Percentiles rank a stretch among this genome's conserved stretches.
phyloP scores from a whole-genome alignment of 2,329 filamentous ascomycete species.

The Fusarium lateritium region DNA sequence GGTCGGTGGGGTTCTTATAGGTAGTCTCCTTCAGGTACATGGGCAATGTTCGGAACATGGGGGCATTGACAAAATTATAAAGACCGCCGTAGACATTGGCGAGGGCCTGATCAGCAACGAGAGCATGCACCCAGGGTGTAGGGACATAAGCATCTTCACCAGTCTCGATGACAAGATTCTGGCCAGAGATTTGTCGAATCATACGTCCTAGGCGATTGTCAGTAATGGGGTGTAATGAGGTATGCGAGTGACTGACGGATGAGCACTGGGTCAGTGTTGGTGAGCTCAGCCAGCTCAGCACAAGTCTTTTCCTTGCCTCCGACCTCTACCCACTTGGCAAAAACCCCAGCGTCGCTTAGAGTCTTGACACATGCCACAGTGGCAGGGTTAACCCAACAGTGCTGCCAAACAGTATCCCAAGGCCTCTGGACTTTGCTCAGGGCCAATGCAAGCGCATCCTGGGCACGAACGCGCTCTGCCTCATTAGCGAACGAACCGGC shows the following conservation, averaged over 20 bases:
- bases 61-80: slow-evolving; percentile 52
- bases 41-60: slow-evolving; percentile 53
- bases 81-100: slow-evolving; percentile 53
- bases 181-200: slow-evolving; percentile 55
- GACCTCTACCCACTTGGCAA: slow-evolving; percentile 54
- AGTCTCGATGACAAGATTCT: slow-evolving; percentile 54
- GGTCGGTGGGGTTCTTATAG: slow-evolving; percentile 55
- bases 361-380: slow-evolving; percentile 56
- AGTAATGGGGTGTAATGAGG: not conserved
- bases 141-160: slow-evolving; percentile 53
- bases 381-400: slow-evolving; percentile 53
- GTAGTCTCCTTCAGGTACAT: slow-evolving; percentile 52
- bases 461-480: slow-evolving; percentile 52
- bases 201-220: slow-evolving; percentile 48
- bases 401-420: slow-evolving; percentile 58
- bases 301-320: slow-evolving; percentile 51
- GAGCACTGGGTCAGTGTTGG: slow-evolving; percentile 52
- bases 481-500: slow-evolving; percentile 52
- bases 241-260: slow-evolving; percentile 46
- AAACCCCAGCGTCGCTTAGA: slow-evolving; percentile 56
- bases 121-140: slow-evolving; percentile 52
- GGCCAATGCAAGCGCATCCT: slow-evolving; percentile 52
- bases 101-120: slow-evolving; percentile 51
- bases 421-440: slow-evolving; percentile 54
- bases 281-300: slow-evolving; percentile 53